Conservation (phyloP, 2,329 filamentous ascomycete species). For the Leptographium lundbergii region DNA sequence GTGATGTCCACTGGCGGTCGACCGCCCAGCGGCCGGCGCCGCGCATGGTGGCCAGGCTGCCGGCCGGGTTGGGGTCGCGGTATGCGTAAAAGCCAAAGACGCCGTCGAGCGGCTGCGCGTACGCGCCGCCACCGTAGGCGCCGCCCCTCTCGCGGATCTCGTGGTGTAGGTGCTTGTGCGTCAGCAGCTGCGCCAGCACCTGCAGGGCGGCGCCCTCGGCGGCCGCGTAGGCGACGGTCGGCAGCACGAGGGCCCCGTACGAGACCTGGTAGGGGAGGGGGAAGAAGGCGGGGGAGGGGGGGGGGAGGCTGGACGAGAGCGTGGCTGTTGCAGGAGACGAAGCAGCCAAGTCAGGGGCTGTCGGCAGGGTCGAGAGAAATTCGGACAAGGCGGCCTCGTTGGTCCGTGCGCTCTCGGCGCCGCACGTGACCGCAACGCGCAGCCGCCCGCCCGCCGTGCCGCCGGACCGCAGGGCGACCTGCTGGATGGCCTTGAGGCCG, state of each 20-base stretch:
- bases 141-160: conserved; percentile 97
- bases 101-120: conserved; percentile 65
- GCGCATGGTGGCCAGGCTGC: conserved; percentile 74
- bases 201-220: conserved; percentile 67
- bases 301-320: not conserved
- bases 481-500: conserved; percentile 78
- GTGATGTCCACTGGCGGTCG: conserved; percentile 64
- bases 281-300: conserved; percentile 46
- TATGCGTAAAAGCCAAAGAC: conserved; percentile 94
- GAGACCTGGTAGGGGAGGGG: conserved; percentile 95
- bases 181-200: conserved; percentile 81
- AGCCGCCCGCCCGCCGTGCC: conserved; percentile 23
- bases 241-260: conserved; percentile 72
- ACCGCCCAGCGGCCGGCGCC: conserved; percentile 73
- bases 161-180: conserved; percentile 91
- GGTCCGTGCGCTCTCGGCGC: conserved; percentile 52
- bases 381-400: conserved; percentile 60
- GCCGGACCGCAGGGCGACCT: conserved; percentile 49
- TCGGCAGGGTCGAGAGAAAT: conserved; percentile 54
- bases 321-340: conserved; percentile 16
- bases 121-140: conserved; percentile 87
- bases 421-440: conserved; percentile 77
- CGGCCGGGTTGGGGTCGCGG: conserved; percentile 86
- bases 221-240: conserved; percentile 73
- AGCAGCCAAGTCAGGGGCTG: not conserved